phyloP scores from a whole-genome alignment of 768 basidiomycete genomes.

The Kondoa subrosea region DNA sequence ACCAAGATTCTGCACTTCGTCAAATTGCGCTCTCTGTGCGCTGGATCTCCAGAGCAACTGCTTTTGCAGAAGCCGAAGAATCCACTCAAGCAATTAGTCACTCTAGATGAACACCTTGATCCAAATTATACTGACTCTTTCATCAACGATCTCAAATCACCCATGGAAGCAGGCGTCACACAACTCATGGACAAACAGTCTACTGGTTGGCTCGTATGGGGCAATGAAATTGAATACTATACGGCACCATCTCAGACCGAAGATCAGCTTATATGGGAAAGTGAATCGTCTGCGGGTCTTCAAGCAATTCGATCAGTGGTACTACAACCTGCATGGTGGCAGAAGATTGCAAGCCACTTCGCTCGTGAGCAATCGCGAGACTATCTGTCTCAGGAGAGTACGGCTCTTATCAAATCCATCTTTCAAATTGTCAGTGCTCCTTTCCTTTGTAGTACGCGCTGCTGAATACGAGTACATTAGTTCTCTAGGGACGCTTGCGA shows the following conservation, averaged over 20 bases:
- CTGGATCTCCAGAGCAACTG: conserved; percentile 41
- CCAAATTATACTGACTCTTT: conserved; percentile 42
- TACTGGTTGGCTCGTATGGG: conserved; percentile 36
- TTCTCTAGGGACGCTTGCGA: neutral
- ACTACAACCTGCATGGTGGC: conserved; percentile 22
- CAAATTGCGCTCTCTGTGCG: conserved; percentile 59
- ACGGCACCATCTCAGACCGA: conserved; percentile 14
- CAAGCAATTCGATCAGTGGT: conserved; percentile 18
- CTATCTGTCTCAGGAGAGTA: conserved; percentile 18
- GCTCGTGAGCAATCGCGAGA: conserved; percentile 24
- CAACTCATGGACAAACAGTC: conserved; percentile 30
- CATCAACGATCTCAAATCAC: conserved; percentile 42
- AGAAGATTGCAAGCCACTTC: conserved; percentile 22
- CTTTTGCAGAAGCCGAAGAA: conserved; percentile 49
- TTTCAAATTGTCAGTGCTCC: conserved; percentile 40
- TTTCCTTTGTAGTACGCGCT: neutral
- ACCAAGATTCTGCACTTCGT: conserved; percentile 62
- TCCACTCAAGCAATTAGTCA: conserved; percentile 43
- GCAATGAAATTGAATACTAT: conserved; percentile 29
- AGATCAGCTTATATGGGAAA: conserved; percentile 20
- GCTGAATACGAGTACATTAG: conserved; percentile 28
- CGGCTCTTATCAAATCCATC: conserved; percentile 36
- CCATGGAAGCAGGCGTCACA: conserved; percentile 32
- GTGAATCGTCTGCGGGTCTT: conserved; percentile 9
- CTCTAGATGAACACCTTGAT: conserved; percentile 31